Conservation (phyloP, 2,329 filamentous ascomycete species). For the Tolypocladium cylindrosporum region DNA sequence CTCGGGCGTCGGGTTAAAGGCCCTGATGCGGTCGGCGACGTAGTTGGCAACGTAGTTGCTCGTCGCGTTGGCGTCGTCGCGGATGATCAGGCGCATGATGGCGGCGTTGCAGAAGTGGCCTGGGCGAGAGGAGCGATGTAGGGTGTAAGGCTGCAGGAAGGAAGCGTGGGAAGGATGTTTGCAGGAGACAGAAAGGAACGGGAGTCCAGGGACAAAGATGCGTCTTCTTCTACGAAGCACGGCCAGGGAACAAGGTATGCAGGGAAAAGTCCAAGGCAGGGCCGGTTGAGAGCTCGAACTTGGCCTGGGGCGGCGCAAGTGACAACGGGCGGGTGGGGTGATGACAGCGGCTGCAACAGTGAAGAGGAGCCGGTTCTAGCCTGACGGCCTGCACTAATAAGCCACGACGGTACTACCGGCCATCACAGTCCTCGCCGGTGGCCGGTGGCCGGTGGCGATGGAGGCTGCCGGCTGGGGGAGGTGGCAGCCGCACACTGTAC, state of each 20-base stretch:
- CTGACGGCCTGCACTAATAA: not conserved
- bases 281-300: not conserved
- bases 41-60: slow-evolving; percentile 74
- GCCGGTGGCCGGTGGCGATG: not conserved
- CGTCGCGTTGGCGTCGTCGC: slow-evolving; percentile 58
- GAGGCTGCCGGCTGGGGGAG: not conserved
- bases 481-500: not conserved
- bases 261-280: not conserved
- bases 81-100: slow-evolving; percentile 73
- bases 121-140: slow-evolving; percentile 1
- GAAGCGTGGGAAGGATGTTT: not conserved
- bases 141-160: not conserved
- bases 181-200: not conserved
- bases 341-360: not conserved
- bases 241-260: not conserved
- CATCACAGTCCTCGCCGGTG: not conserved
- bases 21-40: slow-evolving; percentile 71
- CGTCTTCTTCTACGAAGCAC: too few species aligned
- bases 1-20: slow-evolving; percentile 60
- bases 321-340: not conserved
- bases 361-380: not conserved
- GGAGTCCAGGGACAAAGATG: not conserved
- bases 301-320: not conserved
- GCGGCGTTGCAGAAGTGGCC: slow-evolving; percentile 10
- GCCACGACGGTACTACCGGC: not conserved